phyloP scores from a whole-genome alignment of 2,329 filamentous ascomycete genomes.

The Colletotrichum sidae region DNA sequence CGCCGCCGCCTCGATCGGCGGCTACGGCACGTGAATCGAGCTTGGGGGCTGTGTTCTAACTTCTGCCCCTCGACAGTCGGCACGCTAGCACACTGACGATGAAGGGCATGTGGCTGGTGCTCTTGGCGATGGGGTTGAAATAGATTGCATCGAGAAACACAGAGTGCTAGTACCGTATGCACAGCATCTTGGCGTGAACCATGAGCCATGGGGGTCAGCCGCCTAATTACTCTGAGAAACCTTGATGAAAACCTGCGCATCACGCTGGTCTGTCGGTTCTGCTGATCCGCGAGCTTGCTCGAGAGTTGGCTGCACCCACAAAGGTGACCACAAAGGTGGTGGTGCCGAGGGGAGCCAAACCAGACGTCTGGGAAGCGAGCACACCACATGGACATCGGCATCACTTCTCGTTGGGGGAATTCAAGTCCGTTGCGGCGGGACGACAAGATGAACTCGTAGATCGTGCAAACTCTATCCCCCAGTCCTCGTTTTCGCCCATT shows the following conservation, averaged over 20 bases:
- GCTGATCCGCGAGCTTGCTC: too few species aligned
- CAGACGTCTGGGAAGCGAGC: background rate
- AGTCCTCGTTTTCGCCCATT: slow-evolving; percentile 21
- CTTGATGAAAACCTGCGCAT: slow-evolving; percentile 3
- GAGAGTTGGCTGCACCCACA: too few species aligned
- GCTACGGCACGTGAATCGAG: slow-evolving; percentile 24
- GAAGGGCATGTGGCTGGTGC: slow-evolving; percentile 14
- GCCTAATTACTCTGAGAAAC: background rate
- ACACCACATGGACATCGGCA: background rate
- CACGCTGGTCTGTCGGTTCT: too few species aligned
- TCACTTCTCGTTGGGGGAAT: slow-evolving; percentile 6
- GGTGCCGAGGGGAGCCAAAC: background rate
- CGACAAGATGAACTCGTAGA: slow-evolving; percentile 25
- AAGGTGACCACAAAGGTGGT: too few species aligned
- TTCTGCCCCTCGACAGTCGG: too few species aligned
- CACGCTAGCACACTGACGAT: slow-evolving; percentile 10
- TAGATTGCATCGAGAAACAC: slow-evolving; percentile 27
- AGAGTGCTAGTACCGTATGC: background rate
- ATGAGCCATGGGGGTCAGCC: slow-evolving; percentile 1
- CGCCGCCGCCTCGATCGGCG: slow-evolving; percentile 20
- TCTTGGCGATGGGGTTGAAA: slow-evolving; percentile 24
- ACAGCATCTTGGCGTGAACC: slow-evolving; percentile 1
- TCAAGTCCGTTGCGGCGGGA: slow-evolving; percentile 15
- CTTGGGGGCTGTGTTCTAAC: slow-evolving; percentile 16
- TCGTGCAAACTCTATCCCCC: slow-evolving; percentile 14